A percentile compares a stretch with the other conserved stretches of the same genome.
phyloP scores from a whole-genome alignment of 495 filamentous ascomycete species.

The Neurospora intermedia region DNA sequence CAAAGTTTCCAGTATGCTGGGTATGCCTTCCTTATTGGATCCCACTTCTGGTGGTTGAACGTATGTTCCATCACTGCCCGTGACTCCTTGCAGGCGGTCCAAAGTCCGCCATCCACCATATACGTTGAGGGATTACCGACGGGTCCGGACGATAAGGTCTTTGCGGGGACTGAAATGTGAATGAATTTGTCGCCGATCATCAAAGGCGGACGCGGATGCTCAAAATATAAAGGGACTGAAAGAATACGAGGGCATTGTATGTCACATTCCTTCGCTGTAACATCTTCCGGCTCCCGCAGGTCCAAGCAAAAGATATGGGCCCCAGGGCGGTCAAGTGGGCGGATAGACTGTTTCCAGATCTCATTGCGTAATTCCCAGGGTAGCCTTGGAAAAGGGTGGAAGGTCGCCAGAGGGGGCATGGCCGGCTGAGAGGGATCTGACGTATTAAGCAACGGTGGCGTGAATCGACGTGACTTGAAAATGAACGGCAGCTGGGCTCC shows the following conservation, averaged over 20 bases:
- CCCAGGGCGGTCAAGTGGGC: background rate
- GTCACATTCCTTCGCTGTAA: background rate
- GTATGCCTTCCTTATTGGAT: background rate
- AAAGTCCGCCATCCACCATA: background rate
- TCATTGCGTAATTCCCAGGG: background rate
- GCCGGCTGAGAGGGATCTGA: no score
- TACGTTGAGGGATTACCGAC: background rate
- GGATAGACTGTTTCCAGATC: background rate
- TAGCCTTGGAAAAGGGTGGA: background rate
- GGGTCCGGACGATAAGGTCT: background rate
- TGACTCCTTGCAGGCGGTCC: slow-evolving; percentile 1
- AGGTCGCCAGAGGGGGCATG: background rate
- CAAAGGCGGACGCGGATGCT: background rate
- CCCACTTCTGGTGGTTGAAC: background rate
- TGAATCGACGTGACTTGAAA: no score
- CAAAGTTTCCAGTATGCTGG: background rate
- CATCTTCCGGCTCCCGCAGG: background rate
- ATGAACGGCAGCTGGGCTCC: no score
- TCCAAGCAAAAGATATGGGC: background rate
- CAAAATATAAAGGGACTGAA: background rate
- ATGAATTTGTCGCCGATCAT: background rate
- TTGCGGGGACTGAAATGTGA: background rate
- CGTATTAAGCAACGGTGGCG: no score
- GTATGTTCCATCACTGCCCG: background rate
- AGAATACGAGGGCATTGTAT: background rate